phyloP scores from a whole-genome alignment of 192 early-diverging fungal genomes.

The Coemansia reversa region DNA sequence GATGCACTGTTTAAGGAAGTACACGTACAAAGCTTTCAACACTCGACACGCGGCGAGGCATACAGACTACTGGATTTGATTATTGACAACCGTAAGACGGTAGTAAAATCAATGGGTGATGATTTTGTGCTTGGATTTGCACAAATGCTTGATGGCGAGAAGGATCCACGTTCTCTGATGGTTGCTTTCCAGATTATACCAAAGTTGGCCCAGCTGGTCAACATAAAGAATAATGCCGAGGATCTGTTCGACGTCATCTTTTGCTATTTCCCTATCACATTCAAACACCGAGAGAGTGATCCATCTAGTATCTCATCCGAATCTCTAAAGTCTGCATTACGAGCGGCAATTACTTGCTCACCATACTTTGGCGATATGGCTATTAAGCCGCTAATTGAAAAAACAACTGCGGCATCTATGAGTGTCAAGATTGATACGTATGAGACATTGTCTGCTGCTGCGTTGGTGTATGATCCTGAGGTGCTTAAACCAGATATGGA shows the following conservation, averaged over 20 bases:
- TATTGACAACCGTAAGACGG: conserved; percentile 58
- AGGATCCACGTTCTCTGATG: conserved; percentile 95
- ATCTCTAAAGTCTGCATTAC: conserved; percentile 79
- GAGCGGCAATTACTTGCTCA: conserved; percentile 74
- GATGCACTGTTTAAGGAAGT: conserved; percentile 73
- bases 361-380: conserved; percentile 79
- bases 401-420: conserved; percentile 78
- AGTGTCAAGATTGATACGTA: conserved; percentile 95
- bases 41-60: conserved; percentile 72
- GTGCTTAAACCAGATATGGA: conserved; percentile 68
- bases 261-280: conserved; percentile 99
- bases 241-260: conserved; percentile 96
- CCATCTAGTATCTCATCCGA: conserved; percentile 92
- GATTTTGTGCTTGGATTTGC: conserved; percentile 84
- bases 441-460: conserved; percentile 80
- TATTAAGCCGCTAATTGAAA: conserved; percentile 86
- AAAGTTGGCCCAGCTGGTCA: conserved; percentile 70
- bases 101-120: conserved; percentile 62
- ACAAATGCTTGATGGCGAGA: conserved; percentile 92
- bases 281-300: conserved; percentile 93
- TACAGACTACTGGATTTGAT: conserved; percentile 73
- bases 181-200: conserved; percentile 78
- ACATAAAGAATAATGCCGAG: conserved; percentile 78
- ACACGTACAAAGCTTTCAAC: conserved; percentile 89
- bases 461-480: conserved; percentile 71